These are phyloP conservation scores for Psilocybe sp. DNA, from an alignment of 768 basidiomycete genomes.

Conservation along the genomic window DNA sequence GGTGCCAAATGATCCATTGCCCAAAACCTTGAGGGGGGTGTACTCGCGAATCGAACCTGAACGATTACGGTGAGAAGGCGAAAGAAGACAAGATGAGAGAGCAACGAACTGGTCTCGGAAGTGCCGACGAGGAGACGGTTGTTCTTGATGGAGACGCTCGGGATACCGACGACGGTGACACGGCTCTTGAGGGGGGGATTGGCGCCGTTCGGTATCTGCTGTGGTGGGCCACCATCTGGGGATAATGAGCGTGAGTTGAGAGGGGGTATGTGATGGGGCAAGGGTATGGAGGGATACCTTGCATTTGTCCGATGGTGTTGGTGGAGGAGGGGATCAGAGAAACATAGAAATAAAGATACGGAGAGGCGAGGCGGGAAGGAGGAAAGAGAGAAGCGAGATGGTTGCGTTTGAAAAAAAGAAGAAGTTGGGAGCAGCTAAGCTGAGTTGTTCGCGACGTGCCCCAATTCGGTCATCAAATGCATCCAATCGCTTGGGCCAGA, in stretches of 20 bases:
- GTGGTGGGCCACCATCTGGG: conserved; percentile 19
- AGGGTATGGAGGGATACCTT: conserved; percentile 13
- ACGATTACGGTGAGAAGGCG: conserved; percentile 11
- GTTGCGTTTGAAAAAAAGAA: conserved; percentile 23
- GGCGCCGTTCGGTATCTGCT: conserved; percentile 26
- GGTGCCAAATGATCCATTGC: conserved; percentile 97
- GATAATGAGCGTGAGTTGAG: conserved; percentile 14
- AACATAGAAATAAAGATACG: conserved; percentile 24
- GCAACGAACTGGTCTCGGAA: conserved; percentile 63
- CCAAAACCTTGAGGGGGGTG: conserved; percentile 93
- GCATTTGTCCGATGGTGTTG: conserved; percentile 15
- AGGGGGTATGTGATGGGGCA: neutral
- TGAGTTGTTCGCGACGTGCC: conserved; percentile 16
- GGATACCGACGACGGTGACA: conserved; percentile 68
- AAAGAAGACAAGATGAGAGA: conserved; percentile 5
- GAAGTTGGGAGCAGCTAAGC: conserved; percentile 8
- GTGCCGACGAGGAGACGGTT: conserved; percentile 72
- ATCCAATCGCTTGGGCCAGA: conserved; percentile 26
- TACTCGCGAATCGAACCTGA: conserved; percentile 85
- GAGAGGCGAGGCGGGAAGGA: conserved; percentile 1
- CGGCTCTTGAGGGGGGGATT: conserved; percentile 50
- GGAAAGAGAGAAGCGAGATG: conserved; percentile 13
- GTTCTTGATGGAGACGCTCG: conserved; percentile 71
- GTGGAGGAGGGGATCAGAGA: conserved; percentile 10
- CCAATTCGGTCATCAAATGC: conserved; percentile 16